Base-by-base conservation (phyloP, 257 asterid species). In the Agastache rugosa region DNA sequence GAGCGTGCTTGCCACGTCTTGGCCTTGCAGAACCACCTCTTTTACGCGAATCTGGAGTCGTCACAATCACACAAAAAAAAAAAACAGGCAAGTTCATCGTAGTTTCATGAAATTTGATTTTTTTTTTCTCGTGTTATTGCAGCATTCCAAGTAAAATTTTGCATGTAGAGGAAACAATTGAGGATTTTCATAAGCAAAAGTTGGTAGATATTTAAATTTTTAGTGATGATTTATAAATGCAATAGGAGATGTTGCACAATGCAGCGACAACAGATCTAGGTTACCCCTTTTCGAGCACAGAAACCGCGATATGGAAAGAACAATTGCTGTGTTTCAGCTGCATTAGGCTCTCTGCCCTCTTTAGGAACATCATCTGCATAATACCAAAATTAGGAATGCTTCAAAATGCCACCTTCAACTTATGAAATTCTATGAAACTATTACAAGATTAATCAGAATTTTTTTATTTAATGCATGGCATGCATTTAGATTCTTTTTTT, bases 251-350 rank as follows among this genome's bases (percentile, higher is more conserved):
- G 64, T 58, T 25, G 41, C 64, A 27, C 11, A 6, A 59, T 14
- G 65, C 41, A 11, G 63, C 63, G 4, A 23, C 23, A 23, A 31
- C 64, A 73, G 42, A 58, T 35, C 11, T 6, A 12, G 11, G 4
- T 73, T 89, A 90, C 97, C 98, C 97, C 96, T 82, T 87, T 90
- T 23, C 94, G 87, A 78, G 96, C 96, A 82, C 96, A 93, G 66
- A 87, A 81, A 75, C 97, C 88, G 20, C 97, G 91, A 47, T 74
- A 90, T 4, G 96, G 96, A 79, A 93, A 91, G 85, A 91, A 93
- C 41, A 91, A 73, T 27, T 74, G 92, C 35, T 87, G 92, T 84
- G 78, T 50, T 77, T 91, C 98, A 59, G 87, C 80, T 54, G 73
- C 76, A 12, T 84, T 83, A 16, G 93, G 92, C 14, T 86, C 74